phyloP scores from a whole-genome alignment of 2,329 filamentous ascomycete species.

The Beauveria rudraprayagi region DNA sequence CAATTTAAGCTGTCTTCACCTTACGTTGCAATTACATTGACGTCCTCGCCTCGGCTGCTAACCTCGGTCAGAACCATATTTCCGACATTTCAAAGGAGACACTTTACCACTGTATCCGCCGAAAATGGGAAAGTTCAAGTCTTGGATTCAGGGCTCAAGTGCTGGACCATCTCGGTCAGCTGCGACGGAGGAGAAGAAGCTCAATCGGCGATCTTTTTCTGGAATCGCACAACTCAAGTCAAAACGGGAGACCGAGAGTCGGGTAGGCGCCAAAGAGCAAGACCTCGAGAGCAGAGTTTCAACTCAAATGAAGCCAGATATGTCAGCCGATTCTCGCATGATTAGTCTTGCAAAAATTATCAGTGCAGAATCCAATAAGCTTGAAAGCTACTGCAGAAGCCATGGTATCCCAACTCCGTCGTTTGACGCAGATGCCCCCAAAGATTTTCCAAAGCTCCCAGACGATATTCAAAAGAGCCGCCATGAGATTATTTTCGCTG shows the following conservation, averaged over 20 bases:
- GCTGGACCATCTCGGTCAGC: slow-evolving; percentile 2
- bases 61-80: background rate
- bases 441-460: slow-evolving; percentile 40
- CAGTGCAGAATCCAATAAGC: slow-evolving; percentile 37
- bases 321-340: slow-evolving; percentile 29
- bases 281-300: background rate
- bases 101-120: background rate
- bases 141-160: slow-evolving; percentile 10
- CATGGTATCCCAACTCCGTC: slow-evolving; percentile 34
- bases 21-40: background rate
- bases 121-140: slow-evolving; percentile 10
- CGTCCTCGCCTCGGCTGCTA: background rate
- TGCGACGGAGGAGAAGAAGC: slow-evolving; percentile 4
- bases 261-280: background rate
- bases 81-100: background rate
- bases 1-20: background rate
- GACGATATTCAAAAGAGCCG: slow-evolving; percentile 37
- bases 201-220: slow-evolving; percentile 8
- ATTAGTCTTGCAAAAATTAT: slow-evolving; percentile 40
- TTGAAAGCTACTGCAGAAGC: slow-evolving; percentile 38
- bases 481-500: slow-evolving; percentile 39
- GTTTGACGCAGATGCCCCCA: slow-evolving; percentile 36
- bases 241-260: background rate
- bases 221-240: background rate
- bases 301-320: slow-evolving; percentile 9